These are phyloP conservation scores for Helichrysum umbraculigerum DNA, from an alignment of 129 eudicot species.

Conservation along the genomic window DNA sequence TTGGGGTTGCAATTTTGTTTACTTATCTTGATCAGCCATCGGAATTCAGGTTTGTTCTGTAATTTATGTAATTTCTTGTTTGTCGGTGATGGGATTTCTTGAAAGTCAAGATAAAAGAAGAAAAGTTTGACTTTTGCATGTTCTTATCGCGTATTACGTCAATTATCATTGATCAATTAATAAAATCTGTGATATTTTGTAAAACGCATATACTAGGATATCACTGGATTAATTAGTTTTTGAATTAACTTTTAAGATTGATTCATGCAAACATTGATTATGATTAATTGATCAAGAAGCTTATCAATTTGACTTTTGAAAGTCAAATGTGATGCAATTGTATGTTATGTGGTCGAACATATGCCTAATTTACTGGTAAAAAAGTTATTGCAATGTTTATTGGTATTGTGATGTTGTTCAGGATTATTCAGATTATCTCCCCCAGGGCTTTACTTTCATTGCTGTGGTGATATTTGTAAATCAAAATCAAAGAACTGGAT, in stretches of 20 bases:
- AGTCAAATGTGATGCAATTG: neutral
- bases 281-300: neutral
- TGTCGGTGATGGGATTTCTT: neutral
- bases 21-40: neutral
- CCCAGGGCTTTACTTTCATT: constrained; percentile 25
- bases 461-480: constrained; percentile 30
- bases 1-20: neutral
- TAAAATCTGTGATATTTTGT: neutral
- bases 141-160: neutral
- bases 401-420: constrained; percentile 2
- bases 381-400: neutral
- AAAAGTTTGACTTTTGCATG: constrained; percentile 12
- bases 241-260: neutral
- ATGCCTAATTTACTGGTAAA: neutral
- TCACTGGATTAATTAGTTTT: neutral
- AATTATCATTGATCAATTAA: neutral
- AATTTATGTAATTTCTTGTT: neutral
- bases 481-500: constrained; percentile 26
- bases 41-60: constrained; percentile 31
- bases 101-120: neutral
- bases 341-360: neutral
- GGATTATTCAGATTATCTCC: constrained; percentile 25
- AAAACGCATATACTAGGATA: neutral
- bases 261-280: constrained; percentile 7
- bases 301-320: neutral